A percentile compares a stretch with the other conserved stretches of the same genome.
Evolutionary conservation across 768 basidiomycete species (phyloP).

Genomic region (Rhizopogon vesiculosus): DNA sequence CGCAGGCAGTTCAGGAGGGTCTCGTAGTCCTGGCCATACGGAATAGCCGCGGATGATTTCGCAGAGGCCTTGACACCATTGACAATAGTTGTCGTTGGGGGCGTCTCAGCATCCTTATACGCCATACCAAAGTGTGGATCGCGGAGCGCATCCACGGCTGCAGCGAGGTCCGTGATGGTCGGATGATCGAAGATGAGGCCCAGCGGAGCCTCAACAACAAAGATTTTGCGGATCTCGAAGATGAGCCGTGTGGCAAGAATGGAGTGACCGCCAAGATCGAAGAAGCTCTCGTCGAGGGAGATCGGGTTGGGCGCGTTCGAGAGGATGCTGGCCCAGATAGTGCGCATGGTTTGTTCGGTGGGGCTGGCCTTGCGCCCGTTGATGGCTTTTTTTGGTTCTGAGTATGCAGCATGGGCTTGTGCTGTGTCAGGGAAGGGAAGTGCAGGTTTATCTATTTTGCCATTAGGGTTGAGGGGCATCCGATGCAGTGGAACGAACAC

Average conservation of each 20-base stretch:
- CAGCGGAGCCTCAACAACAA: slow-evolving; percentile 87
- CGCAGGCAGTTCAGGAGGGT: slow-evolving; percentile 53
- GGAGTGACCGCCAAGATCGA: slow-evolving; percentile 97
- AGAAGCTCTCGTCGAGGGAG: slow-evolving; percentile 91
- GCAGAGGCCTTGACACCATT: slow-evolving; percentile 13
- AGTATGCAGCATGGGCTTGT: slow-evolving; percentile 39
- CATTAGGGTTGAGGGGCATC: slow-evolving; percentile 98
- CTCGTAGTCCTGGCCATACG: slow-evolving; percentile 80
- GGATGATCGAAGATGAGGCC: slow-evolving; percentile 90
- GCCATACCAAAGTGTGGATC: slow-evolving; percentile 79
- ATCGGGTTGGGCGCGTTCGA: slow-evolving; percentile 75
- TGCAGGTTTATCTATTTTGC: slow-evolving; percentile 97
- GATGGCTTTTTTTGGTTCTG: slow-evolving; percentile 31
- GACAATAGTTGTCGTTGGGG: slow-evolving; percentile 13
- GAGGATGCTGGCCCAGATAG: slow-evolving; percentile 82
- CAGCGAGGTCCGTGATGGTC: slow-evolving; percentile 73
- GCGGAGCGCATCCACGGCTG: slow-evolving; percentile 68
- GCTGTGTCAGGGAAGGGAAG: slow-evolving; percentile 98
- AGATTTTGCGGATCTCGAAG: slow-evolving; percentile 91
- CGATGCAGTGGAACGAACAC: slow-evolving; percentile 93
- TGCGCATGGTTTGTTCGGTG: slow-evolving; percentile 76
- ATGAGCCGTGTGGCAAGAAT: slow-evolving; percentile 96
- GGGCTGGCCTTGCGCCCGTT: slow-evolving; percentile 42
- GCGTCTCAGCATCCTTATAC: slow-evolving; percentile 22
- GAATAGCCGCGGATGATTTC: slow-evolving; percentile 30